These are phyloP conservation scores for Neonectria ditissima DNA, from an alignment of 2,329 filamentous ascomycete genomes.

Conservation along the genomic window DNA sequence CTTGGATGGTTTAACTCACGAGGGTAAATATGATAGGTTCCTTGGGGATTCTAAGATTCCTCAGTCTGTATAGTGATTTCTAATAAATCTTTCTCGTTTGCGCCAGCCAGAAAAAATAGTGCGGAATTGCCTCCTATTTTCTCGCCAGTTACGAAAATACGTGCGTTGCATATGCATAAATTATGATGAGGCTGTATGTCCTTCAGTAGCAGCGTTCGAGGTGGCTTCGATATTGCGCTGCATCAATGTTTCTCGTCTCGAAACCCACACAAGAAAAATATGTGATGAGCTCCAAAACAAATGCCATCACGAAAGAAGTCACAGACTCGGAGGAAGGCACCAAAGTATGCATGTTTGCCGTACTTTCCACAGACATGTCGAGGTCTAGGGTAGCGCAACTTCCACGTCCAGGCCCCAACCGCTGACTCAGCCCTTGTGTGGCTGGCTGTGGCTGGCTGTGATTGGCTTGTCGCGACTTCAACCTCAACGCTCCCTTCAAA, in stretches of 20 bases:
- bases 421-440: constrained; percentile 25
- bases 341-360: not conserved
- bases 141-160: no score
- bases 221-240: not conserved
- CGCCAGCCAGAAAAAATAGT: not conserved
- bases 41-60: not conserved
- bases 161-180: no score
- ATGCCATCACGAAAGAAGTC: not conserved
- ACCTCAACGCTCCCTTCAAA: constrained; percentile 15
- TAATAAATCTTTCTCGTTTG: not conserved
- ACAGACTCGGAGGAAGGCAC: not conserved
- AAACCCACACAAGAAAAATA: not conserved
- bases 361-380: not conserved
- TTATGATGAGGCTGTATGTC: no score
- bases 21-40: not conserved
- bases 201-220: no score
- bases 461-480: constrained; percentile 16
- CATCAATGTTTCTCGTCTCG: not conserved
- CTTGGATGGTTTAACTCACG: not conserved
- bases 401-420: not conserved
- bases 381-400: not conserved
- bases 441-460: constrained; percentile 5
- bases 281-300: not conserved
- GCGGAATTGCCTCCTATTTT: not conserved
- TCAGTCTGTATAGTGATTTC: not conserved